Evolutionary conservation across 805 yeast species (phyloP), one percentile per base, ranked within the genome.

Genomic region (Helenozyma rhizophorensis): DNA sequence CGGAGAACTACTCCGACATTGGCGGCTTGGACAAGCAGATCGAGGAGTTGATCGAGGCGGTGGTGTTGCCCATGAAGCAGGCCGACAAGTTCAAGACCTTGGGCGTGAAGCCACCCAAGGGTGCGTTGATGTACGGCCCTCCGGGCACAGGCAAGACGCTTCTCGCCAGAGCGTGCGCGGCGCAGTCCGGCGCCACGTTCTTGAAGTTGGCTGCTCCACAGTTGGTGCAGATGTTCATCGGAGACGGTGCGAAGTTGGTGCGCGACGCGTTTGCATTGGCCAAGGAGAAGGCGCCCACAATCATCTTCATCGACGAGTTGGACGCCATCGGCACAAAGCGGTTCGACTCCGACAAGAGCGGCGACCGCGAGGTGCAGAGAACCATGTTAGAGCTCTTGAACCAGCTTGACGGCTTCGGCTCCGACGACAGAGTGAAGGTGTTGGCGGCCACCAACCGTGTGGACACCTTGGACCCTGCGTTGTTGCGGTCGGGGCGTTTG

Each of bases 1-100:
- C 95, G 2, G 98, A 93, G 60, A 87, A 96, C 9, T 93, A 93
- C 56, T 80, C 94, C 1, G 98, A 93, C 58, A 94, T 93, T 48
- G 99, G 99, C 55, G 99, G 99, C 9, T 72, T 93, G 50, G 97
- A 90, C 38, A 46, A 44, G 40, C 50, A 46, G 27, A 46, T 46
- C 31, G 50, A 46, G 39, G 50, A 46, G 37, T 39, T 46, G 42
- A 46, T 46, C 27, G 50, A 46, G 42, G 50, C 50, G 16, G 50
- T 46, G 30, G 50, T 46, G 21, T 44, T 46, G 40, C 50, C 50
- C 24, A 46, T 46, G 50, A 46, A 46, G 21, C 50, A 46, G 33
- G 50, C 50, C 1, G 50, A 46, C 9, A 46, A 46, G 35, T 46
- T 46, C 45, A 46, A 46, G 31, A 42, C 42, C 10, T 34, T 46